Evolutionary conservation across 495 filamentous ascomycete genomes (phyloP).

Genomic region (Geopyxis carbonaria): DNA sequence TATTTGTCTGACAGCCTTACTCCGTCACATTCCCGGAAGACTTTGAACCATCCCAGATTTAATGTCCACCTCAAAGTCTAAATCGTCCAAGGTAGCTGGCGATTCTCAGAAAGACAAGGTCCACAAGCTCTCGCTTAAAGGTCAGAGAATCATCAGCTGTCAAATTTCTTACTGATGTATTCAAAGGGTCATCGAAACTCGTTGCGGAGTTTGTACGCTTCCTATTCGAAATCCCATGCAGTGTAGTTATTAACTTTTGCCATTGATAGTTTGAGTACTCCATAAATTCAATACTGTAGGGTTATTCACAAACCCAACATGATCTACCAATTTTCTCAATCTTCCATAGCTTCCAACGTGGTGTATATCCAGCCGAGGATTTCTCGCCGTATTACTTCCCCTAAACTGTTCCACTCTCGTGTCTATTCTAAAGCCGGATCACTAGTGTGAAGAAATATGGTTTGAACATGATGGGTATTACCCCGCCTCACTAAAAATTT

Average conservation of each 20-base stretch:
- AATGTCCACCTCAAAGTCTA: not conserved
- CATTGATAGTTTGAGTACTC: conserved; percentile 74
- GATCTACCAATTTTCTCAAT: too few species aligned
- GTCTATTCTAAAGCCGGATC: conserved; percentile 3
- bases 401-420: not conserved
- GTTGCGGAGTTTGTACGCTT: conserved; percentile 80
- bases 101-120: conserved; percentile 59
- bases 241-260: not conserved
- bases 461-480: conserved; percentile 95
- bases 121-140: conserved; percentile 87
- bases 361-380: conserved; percentile 94
- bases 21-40: too few species aligned
- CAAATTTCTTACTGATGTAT: conserved; percentile 15
- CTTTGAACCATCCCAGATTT: too few species aligned
- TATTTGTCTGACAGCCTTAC: too few species aligned
- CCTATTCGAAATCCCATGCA: not conserved
- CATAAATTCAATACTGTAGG: conserved; percentile 75
- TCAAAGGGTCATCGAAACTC: conserved; percentile 58
- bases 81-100: not conserved
- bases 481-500: not conserved
- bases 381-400: conserved; percentile 54
- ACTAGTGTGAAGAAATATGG: conserved; percentile 92
- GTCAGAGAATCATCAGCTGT: conserved; percentile 27
- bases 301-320: conserved; percentile 4
- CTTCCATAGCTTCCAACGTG: conserved; percentile 60